Conservation (phyloP, 345 rosid species). For the Eutrema yunnanense region DNA sequence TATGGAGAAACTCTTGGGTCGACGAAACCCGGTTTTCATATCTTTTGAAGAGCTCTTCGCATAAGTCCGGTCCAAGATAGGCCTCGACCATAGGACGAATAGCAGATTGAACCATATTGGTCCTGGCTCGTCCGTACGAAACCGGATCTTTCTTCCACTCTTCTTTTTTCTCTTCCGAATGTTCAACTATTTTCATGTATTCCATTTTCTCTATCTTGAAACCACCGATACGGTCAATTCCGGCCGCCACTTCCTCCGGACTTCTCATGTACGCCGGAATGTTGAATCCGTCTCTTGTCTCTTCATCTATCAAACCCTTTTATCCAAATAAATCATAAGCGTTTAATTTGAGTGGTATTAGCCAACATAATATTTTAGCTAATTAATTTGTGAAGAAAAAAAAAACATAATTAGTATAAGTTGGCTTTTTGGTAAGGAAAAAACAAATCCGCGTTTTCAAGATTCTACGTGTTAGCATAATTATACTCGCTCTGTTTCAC, state of each 20-base stretch:
- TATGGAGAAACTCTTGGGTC: constrained; percentile 36
- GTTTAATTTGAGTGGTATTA: not conserved
- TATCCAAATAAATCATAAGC: not conserved
- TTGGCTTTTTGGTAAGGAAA: not conserved
- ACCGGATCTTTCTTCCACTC: constrained; percentile 49
- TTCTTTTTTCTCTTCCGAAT: constrained; percentile 40
- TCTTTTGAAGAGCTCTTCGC: constrained; percentile 39
- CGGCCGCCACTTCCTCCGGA: constrained; percentile 48
- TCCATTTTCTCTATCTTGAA: constrained; percentile 48
- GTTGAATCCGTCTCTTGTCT: constrained; percentile 51
- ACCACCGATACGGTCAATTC: constrained; percentile 39
- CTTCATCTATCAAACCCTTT: constrained; percentile 50
- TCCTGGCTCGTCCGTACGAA: constrained; percentile 47
- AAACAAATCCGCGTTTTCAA: not conserved
- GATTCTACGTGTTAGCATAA: not conserved
- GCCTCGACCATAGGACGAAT: constrained; percentile 46
- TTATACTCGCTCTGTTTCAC: no score
- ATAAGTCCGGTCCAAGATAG: constrained; percentile 42
- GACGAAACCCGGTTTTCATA: constrained; percentile 39
- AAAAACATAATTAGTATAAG: not conserved
- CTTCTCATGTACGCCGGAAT: constrained; percentile 63
- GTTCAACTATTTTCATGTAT: constrained; percentile 39
- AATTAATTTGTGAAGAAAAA: not conserved
- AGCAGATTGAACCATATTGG: constrained; percentile 50
- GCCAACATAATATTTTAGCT: not conserved